Evolutionary conservation across 495 filamentous ascomycete species (phyloP).

Genomic region (Rhizodiscina lignyota): DNA sequence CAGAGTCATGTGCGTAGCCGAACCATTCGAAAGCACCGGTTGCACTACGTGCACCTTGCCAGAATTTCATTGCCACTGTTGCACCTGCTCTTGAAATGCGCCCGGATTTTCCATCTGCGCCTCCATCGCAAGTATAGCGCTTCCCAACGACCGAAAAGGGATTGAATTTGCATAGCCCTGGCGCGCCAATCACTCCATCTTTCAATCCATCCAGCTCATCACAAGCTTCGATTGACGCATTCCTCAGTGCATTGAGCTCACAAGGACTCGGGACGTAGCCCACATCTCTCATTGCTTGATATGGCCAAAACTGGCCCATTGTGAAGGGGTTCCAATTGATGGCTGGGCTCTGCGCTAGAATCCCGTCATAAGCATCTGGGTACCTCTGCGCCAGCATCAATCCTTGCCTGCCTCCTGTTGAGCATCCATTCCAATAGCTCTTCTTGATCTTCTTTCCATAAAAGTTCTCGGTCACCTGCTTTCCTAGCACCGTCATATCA

Average conservation of each 20-base stretch:
- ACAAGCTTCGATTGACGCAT: constrained; percentile 4
- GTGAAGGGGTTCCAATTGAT: constrained; percentile 19
- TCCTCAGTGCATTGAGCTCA: constrained; percentile 10
- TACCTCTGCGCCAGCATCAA: not conserved
- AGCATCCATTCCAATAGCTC: constrained; percentile 1
- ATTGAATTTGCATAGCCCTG: constrained; percentile 3
- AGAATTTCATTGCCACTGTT: not conserved
- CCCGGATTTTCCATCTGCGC: not conserved
- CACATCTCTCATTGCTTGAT: constrained; percentile 11
- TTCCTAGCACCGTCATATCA: not conserved
- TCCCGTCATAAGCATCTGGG: constrained; percentile 1
- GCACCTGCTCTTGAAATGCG: too few species aligned
- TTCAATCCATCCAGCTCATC: constrained; percentile 5
- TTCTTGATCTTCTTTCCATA: not conserved
- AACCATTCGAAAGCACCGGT: not conserved
- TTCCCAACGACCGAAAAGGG: not conserved
- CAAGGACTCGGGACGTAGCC: too few species aligned
- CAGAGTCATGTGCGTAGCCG: not conserved
- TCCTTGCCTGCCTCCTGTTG: constrained; percentile 1
- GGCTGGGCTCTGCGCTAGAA: constrained; percentile 1
- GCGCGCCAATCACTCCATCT: constrained; percentile 4
- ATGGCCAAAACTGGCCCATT: constrained; percentile 14
- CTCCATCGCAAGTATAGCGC: not conserved
- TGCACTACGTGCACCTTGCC: not conserved
- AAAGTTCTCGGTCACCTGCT: not conserved